Evolutionary conservation across 1,139 yeast genomes (phyloP).

Genomic region (Blastobotrys aristatus): DNA sequence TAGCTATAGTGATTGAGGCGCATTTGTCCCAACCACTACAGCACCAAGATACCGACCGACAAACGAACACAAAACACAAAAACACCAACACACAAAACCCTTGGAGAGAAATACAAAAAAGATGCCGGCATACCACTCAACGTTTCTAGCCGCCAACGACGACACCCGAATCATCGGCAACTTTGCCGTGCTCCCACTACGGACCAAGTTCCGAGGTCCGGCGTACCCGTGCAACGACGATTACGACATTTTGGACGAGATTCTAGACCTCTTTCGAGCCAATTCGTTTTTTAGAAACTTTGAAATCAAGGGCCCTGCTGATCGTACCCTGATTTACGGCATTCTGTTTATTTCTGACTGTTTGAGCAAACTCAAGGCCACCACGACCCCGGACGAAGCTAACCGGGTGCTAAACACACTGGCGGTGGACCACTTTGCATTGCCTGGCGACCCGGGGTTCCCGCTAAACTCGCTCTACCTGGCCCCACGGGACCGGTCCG

Average conservation of each 20-base stretch:
- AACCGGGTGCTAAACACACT: slow-evolving; percentile 68
- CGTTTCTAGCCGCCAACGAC: slow-evolving; percentile 52
- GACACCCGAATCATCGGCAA: slow-evolving; percentile 49
- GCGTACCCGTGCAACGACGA: slow-evolving; percentile 77
- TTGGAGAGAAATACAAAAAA: not conserved
- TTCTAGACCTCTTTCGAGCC: slow-evolving; percentile 86
- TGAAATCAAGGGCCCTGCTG: slow-evolving; percentile 94
- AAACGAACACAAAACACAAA: not conserved
- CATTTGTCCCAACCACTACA: not conserved
- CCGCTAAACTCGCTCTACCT: slow-evolving; percentile 81
- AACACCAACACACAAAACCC: not conserved
- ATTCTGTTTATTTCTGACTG: slow-evolving; percentile 85
- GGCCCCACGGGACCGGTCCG: slow-evolving; percentile 69
- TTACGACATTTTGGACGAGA: slow-evolving; percentile 89
- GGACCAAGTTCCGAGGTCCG: slow-evolving; percentile 85
- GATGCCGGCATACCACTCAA: slow-evolving; percentile 72
- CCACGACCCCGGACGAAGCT: slow-evolving; percentile 52
- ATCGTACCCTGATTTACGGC: slow-evolving; percentile 93
- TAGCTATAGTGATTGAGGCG: too few species aligned
- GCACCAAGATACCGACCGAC: not conserved
- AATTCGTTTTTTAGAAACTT: slow-evolving; percentile 94
- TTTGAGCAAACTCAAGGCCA: slow-evolving; percentile 50
- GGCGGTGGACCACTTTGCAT: slow-evolving; percentile 79
- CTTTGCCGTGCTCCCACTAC: slow-evolving; percentile 74
- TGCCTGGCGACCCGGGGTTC: slow-evolving; percentile 95